Evolutionary conservation across 2,329 filamentous ascomycete species (phyloP).

Genomic region (Nemania abortiva): DNA sequence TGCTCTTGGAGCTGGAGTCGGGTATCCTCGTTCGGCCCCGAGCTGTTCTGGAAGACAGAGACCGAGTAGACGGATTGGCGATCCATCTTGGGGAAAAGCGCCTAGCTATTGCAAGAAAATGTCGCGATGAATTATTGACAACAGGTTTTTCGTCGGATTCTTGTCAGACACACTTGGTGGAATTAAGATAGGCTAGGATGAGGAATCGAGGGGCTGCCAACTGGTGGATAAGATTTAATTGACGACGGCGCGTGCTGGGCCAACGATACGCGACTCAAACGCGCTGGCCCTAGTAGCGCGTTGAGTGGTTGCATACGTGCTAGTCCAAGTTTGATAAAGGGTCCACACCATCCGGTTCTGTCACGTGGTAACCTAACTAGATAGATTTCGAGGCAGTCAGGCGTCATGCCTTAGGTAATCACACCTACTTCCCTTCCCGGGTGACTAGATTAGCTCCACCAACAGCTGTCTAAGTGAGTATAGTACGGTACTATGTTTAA

Average conservation of each 20-base stretch:
- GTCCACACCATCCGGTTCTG: too few relatives aligned
- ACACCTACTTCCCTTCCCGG: not conserved
- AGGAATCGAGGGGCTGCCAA: conserved; percentile 27
- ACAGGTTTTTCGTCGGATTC: not conserved
- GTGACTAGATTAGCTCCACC: not conserved
- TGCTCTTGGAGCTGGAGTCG: conserved; percentile 79
- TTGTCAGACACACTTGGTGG: conserved; percentile 8
- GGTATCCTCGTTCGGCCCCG: conserved; percentile 75
- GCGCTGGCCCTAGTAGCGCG: conserved; percentile 39
- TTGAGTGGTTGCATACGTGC: conserved; percentile 41
- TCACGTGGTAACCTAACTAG: conserved; percentile 19
- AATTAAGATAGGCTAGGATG: not conserved
- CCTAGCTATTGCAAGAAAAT: not conserved
- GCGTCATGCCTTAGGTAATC: not conserved
- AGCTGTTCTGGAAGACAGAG: conserved; percentile 79
- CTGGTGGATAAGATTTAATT: conserved; percentile 42
- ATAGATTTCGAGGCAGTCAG: too few relatives aligned
- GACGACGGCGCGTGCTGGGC: conserved; percentile 31
- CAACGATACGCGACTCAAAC: conserved; percentile 32
- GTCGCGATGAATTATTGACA: not conserved
- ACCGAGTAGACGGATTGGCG: conserved; percentile 87
- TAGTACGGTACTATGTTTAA: not conserved
- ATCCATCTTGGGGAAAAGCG: conserved; percentile 76
- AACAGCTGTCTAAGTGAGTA: not conserved
- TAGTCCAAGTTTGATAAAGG: conserved; percentile 14